Evolutionary conservation across 345 rosid genomes (phyloP).

Genomic region (Citrus sp.): DNA sequence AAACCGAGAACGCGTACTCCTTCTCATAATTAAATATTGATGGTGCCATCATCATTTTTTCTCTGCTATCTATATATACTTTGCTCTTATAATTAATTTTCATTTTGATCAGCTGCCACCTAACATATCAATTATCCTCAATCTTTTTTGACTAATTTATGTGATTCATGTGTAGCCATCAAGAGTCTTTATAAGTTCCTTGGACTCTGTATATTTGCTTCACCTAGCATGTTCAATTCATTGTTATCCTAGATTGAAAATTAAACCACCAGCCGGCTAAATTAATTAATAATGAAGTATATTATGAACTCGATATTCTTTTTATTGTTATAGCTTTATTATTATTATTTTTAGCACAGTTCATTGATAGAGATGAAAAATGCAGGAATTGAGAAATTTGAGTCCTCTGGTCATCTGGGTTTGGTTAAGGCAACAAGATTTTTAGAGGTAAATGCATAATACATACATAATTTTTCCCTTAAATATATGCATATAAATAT

Average conservation of each 20-base stretch:
- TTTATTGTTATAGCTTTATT: neutral
- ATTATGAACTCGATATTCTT: neutral
- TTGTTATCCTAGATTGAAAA: neutral
- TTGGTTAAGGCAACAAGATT: conserved; percentile 18
- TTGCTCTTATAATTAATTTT: neutral
- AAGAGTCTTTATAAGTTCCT: neutral
- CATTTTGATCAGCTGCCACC: neutral
- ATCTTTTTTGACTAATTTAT: neutral
- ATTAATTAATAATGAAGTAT: neutral
- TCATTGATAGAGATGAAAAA: conserved; percentile 23
- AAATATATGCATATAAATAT: too few relatives aligned
- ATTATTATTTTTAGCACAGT: neutral
- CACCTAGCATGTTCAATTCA: neutral
- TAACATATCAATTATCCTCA: neutral
- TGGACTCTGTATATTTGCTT: neutral
- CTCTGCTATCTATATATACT: neutral
- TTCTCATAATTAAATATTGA: conserved; percentile 23
- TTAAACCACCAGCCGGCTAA: too few relatives aligned
- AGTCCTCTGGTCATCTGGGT: conserved; percentile 17
- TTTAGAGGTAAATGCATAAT: conserved; percentile 19
- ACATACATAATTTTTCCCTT: neutral
- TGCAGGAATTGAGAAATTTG: conserved; percentile 27
- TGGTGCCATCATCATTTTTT: neutral
- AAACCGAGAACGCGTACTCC: conserved; percentile 50
- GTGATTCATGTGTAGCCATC: neutral